phyloP scores from a whole-genome alignment of 1,284 basidiomycete species.

The Sporisorium sorghi region DNA sequence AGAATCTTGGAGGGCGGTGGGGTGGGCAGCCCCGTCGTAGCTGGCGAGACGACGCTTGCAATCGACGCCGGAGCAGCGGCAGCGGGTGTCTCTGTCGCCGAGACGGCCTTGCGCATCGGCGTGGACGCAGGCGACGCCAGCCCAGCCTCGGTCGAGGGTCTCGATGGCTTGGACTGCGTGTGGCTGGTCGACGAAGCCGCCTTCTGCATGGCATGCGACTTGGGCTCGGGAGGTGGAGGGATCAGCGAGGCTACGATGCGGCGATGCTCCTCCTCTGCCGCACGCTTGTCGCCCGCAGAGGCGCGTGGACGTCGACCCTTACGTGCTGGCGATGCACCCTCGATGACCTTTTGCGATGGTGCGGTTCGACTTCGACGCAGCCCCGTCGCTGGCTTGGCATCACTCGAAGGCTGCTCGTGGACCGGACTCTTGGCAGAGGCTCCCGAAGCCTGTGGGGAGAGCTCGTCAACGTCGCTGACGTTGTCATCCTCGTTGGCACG shows the following conservation, averaged over 20 bases:
- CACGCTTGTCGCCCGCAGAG: conserved; percentile 43
- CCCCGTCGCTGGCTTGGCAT: conserved; percentile 29
- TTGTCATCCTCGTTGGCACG: conserved; percentile 17
- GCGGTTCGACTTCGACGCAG: conserved; percentile 47
- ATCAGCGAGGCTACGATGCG: conserved; percentile 46
- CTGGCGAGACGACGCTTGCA: conserved; percentile 22
- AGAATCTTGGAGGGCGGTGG: conserved; percentile 53
- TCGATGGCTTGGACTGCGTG: conserved; percentile 19
- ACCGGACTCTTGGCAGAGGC: conserved; percentile 26
- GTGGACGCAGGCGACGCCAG: conserved; percentile 22
- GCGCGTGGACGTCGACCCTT: conserved; percentile 43
- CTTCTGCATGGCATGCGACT: conserved; percentile 36
- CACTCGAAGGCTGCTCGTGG: conserved; percentile 7
- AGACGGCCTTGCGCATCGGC: conserved; percentile 43
- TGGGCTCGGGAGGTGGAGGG: conserved; percentile 43
- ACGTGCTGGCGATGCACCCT: conserved; percentile 33
- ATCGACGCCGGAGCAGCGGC: conserved; percentile 17
- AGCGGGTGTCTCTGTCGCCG: conserved; percentile 24
- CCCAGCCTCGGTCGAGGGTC: conserved; percentile 21
- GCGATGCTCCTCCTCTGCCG: conserved; percentile 42
- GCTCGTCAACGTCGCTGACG: conserved; percentile 28
- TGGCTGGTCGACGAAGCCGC: conserved; percentile 33
- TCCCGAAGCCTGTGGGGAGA: conserved; percentile 19
- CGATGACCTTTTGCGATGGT: conserved; percentile 43
- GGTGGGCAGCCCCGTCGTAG: conserved; percentile 36